Conservation (phyloP, 2,329 filamentous ascomycete species). For the Annulohypoxylon truncatum region DNA sequence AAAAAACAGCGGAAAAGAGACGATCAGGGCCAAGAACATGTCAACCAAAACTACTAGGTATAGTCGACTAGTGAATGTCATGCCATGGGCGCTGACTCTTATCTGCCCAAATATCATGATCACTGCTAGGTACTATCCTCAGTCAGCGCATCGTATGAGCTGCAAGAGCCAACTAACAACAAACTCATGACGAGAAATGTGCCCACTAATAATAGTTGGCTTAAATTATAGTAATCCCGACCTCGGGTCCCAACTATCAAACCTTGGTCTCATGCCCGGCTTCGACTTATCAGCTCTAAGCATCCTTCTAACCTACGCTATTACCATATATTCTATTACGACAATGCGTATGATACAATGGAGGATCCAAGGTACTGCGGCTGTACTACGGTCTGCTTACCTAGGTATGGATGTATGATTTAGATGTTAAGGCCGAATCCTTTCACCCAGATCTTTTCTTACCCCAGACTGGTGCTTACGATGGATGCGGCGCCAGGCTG, state of each 20-base stretch:
- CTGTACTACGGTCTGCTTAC: conserved; percentile 26
- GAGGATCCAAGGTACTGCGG: conserved; percentile 16
- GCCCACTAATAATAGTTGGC: conserved; percentile 24
- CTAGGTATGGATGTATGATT: conserved; percentile 10
- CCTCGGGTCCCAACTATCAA: conserved; percentile 17
- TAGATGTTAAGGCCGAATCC: conserved; percentile 27
- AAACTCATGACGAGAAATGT: conserved; percentile 21
- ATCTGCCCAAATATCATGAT: conserved; percentile 24
- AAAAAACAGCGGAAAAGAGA: conserved; percentile 16
- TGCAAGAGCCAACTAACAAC: conserved; percentile 27
- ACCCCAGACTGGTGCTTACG: conserved; percentile 45
- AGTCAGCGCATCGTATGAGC: conserved; percentile 38
- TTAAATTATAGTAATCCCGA: conserved; percentile 25
- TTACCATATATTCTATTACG: background rate
- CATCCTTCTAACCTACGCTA: background rate
- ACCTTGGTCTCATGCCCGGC: conserved; percentile 2
- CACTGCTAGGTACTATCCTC: conserved; percentile 19
- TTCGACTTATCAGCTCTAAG: conserved; percentile 25
- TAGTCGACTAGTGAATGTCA: conserved; percentile 20
- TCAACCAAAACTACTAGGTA: background rate
- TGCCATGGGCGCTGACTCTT: conserved; percentile 24
- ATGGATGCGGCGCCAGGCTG: conserved; percentile 38
- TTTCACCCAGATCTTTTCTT: conserved; percentile 41
- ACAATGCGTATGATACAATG: background rate
- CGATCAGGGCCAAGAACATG: conserved; percentile 13